Evolutionary conservation across 129 eudicot species (phyloP).

Genomic region (Saussurea involucrata): DNA sequence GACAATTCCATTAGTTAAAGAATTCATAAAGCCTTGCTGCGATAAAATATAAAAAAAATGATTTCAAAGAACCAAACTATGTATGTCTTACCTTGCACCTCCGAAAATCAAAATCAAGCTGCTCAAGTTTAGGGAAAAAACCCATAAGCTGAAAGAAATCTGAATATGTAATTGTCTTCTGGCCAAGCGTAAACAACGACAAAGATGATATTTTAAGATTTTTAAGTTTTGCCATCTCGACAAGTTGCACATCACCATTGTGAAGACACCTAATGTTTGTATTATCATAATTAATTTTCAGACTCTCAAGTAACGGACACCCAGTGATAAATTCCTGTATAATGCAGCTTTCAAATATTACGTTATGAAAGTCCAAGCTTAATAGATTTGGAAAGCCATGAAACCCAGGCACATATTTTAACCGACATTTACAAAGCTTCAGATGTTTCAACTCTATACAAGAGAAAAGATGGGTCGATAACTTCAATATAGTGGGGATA

Average conservation of each 20-base stretch:
- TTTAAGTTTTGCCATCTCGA: background rate
- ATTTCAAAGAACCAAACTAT: background rate
- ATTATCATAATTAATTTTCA: background rate
- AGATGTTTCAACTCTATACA: slow-evolving; percentile 14
- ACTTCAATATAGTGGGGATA: background rate
- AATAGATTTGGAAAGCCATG: slow-evolving; percentile 15
- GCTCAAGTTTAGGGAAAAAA: slow-evolving; percentile 7
- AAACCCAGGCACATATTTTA: background rate
- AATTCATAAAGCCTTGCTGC: background rate
- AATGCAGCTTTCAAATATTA: background rate
- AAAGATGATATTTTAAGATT: slow-evolving; percentile 3
- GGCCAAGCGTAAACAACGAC: slow-evolving; percentile 2
- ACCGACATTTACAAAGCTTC: background rate
- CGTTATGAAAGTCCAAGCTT: background rate
- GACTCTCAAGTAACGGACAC: slow-evolving; percentile 8
- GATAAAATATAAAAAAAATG: too few relatives aligned
- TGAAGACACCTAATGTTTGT: background rate
- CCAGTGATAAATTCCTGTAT: background rate
- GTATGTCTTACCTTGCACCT: background rate
- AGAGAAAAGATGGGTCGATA: slow-evolving; percentile 6
- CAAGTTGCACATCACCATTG: background rate
- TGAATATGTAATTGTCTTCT: background rate
- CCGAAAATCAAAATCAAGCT: background rate
- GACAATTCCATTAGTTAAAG: background rate
- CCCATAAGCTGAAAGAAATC: background rate